A percentile compares a stretch with the other conserved stretches of the same genome.
These are phyloP conservation scores for Pezizomycotina sp. DNA, from an alignment of 2,329 filamentous ascomycete genomes.

Conservation along the genomic window DNA sequence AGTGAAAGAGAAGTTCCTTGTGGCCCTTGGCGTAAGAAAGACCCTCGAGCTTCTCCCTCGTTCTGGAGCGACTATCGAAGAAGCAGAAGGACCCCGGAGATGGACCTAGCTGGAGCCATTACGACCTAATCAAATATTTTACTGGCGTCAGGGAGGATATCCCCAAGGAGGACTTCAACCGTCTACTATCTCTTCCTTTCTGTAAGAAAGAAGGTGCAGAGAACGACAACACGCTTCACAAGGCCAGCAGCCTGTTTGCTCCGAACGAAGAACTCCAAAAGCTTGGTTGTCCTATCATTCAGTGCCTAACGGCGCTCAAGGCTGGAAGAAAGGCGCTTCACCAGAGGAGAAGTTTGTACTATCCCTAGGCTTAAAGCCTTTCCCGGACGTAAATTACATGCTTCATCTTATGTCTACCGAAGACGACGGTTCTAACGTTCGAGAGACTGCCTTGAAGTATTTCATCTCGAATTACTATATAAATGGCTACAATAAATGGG, in stretches of 20 bases:
- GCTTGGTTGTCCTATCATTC: conserved; percentile 57
- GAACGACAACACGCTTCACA: conserved; percentile 39
- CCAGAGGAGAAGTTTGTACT: conserved; percentile 62
- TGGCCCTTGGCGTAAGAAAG: conserved; percentile 74
- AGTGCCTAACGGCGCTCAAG: conserved; percentile 54
- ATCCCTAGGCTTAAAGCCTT: conserved; percentile 53
- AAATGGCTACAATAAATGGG: conserved; percentile 55
- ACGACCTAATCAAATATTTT: conserved; percentile 87
- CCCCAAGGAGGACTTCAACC: conserved; percentile 61
- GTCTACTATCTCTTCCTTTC: conserved; percentile 60
- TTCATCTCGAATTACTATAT: conserved; percentile 64
- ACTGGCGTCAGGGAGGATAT: conserved; percentile 82
- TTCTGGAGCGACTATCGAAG: conserved; percentile 71
- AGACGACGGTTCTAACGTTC: conserved; percentile 33
- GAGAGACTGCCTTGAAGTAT: conserved; percentile 59
- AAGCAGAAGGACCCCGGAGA: conserved; percentile 30
- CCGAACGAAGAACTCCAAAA: conserved; percentile 54
- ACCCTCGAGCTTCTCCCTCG: conserved; percentile 86
- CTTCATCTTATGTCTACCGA: conserved; percentile 37
- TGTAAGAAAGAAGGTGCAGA: conserved; percentile 54
- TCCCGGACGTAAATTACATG: conserved; percentile 56
- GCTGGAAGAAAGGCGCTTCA: conserved; percentile 35
- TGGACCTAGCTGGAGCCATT: conserved; percentile 63
- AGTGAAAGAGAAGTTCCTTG: conserved; percentile 80
- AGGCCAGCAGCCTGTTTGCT: conserved; percentile 64